Evolutionary conservation across 192 early-diverging fungal species (phyloP).

Genomic region (Rhizophagus clarus): DNA sequence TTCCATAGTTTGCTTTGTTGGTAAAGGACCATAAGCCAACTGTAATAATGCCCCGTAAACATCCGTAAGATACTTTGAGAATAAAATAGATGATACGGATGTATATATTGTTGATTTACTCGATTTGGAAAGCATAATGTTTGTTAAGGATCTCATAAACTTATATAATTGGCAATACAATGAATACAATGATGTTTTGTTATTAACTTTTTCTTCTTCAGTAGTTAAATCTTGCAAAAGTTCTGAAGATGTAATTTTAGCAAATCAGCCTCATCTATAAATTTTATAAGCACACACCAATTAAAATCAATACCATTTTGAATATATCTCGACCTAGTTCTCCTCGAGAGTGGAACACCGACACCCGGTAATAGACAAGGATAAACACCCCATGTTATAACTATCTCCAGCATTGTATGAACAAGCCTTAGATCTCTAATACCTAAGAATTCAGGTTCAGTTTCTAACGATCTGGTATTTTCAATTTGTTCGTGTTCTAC

Average conservation of each 20-base stretch:
- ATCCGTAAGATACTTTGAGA: constrained; percentile 61
- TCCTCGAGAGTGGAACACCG: constrained; percentile 64
- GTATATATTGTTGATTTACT: constrained; percentile 44
- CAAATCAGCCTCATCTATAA: background rate
- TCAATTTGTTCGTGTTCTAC: background rate
- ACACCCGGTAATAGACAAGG: constrained; percentile 69
- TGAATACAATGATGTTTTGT: background rate
- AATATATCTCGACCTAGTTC: constrained; percentile 58
- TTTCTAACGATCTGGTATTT: background rate
- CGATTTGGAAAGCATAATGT: constrained; percentile 34
- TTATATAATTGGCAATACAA: constrained; percentile 30
- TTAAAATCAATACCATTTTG: constrained; percentile 42
- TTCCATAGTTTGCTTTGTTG: constrained; percentile 5
- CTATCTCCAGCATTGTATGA: constrained; percentile 65
- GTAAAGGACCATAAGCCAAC: constrained; percentile 65
- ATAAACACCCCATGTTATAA: constrained; percentile 68
- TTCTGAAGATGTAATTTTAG: background rate
- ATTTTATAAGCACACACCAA: background rate
- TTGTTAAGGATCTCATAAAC: constrained; percentile 35
- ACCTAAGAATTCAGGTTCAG: constrained; percentile 49
- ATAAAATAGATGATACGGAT: constrained; percentile 58
- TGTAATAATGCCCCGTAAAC: constrained; percentile 69
- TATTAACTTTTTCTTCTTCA: background rate
- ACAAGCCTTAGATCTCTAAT: constrained; percentile 64
- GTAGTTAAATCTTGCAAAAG: constrained; percentile 8